A percentile compares a stretch with the other conserved stretches of the same genome.
Conservation (phyloP, 106 monocot species). For the Phalaenopsis equestris region DNA sequence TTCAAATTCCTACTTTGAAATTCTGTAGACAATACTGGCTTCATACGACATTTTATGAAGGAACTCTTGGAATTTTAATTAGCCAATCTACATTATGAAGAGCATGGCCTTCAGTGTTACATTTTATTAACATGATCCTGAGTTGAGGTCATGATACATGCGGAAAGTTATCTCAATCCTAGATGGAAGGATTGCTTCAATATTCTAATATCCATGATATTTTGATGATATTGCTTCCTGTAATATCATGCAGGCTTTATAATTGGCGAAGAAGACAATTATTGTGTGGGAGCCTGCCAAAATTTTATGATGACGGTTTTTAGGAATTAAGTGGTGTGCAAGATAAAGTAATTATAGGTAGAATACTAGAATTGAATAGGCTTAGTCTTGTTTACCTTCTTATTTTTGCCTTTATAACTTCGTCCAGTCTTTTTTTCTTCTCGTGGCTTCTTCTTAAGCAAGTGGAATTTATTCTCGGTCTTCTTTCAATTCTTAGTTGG, state of each 20-base stretch:
- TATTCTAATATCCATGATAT: background rate
- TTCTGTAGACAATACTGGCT: background rate
- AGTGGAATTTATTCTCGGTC: background rate
- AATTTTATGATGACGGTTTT: too few species aligned
- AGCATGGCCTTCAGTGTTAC: background rate
- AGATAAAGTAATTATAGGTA: background rate
- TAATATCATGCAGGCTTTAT: background rate
- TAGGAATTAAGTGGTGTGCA: too few species aligned
- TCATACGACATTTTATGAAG: conserved; percentile 4
- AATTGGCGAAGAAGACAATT: too few species aligned
- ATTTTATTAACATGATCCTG: background rate
- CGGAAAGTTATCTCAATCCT: background rate
- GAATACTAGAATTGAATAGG: background rate
- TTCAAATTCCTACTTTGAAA: conserved; percentile 9
- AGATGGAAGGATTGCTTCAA: background rate
- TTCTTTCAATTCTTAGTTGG: background rate
- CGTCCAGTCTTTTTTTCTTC: background rate
- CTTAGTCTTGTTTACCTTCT: background rate
- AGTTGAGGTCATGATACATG: background rate
- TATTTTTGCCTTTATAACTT: background rate
- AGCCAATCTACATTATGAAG: background rate
- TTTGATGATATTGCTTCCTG: background rate
- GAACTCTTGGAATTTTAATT: background rate
- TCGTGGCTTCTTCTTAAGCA: background rate
- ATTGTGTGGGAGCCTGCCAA: too few species aligned